phyloP scores from a whole-genome alignment of 2,329 filamentous ascomycete species.

The Cytospora piceae region DNA sequence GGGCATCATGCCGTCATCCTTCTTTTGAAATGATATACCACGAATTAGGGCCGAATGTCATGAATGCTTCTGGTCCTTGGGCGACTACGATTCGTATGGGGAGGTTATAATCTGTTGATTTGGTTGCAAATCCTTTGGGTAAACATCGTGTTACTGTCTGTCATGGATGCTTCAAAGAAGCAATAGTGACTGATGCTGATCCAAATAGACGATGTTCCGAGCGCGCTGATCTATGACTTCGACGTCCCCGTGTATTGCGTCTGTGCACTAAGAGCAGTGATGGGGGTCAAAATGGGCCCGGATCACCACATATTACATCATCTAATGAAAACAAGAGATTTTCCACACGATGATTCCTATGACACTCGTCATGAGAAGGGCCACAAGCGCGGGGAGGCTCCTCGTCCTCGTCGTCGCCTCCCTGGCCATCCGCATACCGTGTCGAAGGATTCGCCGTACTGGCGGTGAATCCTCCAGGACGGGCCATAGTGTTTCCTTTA shows the following conservation, averaged over 20 bases:
- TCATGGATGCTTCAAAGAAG: background rate
- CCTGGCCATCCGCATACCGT: background rate
- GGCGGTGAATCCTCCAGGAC: no score
- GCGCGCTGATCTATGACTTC: background rate
- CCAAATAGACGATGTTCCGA: background rate
- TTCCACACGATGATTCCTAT: background rate
- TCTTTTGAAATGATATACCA: constrained; percentile 22
- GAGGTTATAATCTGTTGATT: background rate
- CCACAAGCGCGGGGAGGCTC: background rate
- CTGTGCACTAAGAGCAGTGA: background rate
- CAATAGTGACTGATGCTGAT: background rate
- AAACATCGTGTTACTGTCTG: background rate
- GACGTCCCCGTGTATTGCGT: background rate
- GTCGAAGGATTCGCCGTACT: background rate
- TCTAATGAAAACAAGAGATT: background rate
- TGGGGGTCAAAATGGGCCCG: background rate
- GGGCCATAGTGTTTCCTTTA: no score
- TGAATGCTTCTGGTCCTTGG: background rate
- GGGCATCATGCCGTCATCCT: constrained; percentile 19
- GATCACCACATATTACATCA: background rate
- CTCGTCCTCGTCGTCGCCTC: background rate
- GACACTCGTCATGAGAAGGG: background rate
- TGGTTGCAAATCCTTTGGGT: background rate
- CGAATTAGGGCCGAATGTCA: background rate
- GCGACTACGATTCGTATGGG: background rate